Evolutionary conservation across 345 rosid genomes (phyloP).

Genomic region (Brassica carinata): DNA sequence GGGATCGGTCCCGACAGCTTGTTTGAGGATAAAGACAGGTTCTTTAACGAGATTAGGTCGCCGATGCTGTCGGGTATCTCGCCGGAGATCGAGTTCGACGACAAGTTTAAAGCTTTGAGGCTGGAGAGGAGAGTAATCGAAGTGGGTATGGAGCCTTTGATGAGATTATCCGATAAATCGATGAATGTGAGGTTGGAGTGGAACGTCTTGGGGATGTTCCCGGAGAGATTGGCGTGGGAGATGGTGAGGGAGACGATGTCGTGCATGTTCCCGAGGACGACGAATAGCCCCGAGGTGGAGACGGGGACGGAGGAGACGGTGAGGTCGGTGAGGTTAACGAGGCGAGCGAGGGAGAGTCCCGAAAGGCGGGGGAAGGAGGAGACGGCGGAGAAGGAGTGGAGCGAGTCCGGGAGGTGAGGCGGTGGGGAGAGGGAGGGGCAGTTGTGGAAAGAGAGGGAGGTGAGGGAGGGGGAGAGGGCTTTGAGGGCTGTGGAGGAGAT

Average conservation of each 20-base stretch:
- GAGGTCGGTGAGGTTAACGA: conserved; percentile 79
- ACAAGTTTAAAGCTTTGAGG: conserved; percentile 65
- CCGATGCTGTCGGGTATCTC: conserved; percentile 68
- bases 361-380: conserved; percentile 68
- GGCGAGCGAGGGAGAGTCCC: conserved; percentile 68
- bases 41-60: conserved; percentile 67
- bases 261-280: conserved; percentile 68
- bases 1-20: conserved; percentile 84
- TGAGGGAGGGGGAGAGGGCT: conserved; percentile 67
- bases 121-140: conserved; percentile 66
- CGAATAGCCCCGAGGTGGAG: conserved; percentile 70
- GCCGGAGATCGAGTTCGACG: conserved; percentile 66
- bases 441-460: conserved; percentile 63
- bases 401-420: conserved; percentile 64
- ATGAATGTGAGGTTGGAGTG: conserved; percentile 61
- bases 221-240: conserved; percentile 70
- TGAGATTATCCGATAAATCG: conserved; percentile 73
- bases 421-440: conserved; percentile 60
- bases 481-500: conserved; percentile 72
- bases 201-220: conserved; percentile 58
- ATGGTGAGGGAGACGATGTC: conserved; percentile 61
- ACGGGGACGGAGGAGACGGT: conserved; percentile 63
- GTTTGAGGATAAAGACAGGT: conserved; percentile 72
- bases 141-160: conserved; percentile 72
- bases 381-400: conserved; percentile 61